These are phyloP conservation scores for Aotearoamyces nothofagi DNA, from an alignment of 2,329 filamentous ascomycete genomes.

Conservation along the genomic window DNA sequence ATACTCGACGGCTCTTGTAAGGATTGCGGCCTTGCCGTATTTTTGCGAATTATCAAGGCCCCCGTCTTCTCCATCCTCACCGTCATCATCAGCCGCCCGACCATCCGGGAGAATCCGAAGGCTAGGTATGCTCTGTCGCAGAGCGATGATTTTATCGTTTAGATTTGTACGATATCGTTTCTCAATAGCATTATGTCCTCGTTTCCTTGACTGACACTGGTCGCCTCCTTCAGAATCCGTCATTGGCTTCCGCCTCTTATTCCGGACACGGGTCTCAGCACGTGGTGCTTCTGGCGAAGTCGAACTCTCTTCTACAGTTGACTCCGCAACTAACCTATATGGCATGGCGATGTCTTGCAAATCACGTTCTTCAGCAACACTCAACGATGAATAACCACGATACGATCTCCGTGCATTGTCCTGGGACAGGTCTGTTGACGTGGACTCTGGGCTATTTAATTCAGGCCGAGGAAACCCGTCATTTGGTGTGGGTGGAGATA, in stretches of 20 bases:
- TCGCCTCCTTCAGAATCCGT: constrained; percentile 3
- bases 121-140: constrained; percentile 6
- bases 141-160: constrained; percentile 10
- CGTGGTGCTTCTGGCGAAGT: constrained; percentile 2
- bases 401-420: too few species aligned
- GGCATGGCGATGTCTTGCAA: constrained; percentile 8
- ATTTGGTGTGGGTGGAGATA: too few species aligned
- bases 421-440: constrained; percentile 2
- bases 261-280: constrained; percentile 3
- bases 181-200: constrained; percentile 7
- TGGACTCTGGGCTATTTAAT: constrained; percentile 1
- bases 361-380: constrained; percentile 5
- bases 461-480: too few species aligned
- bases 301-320: constrained; percentile 2
- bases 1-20: constrained; percentile 1
- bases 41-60: not conserved
- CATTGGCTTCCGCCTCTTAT: constrained; percentile 7
- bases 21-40: not conserved
- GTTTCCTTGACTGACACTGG: constrained; percentile 7
- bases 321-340: constrained; percentile 1
- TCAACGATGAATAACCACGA: constrained; percentile 5
- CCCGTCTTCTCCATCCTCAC: not conserved
- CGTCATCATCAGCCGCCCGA: not conserved
- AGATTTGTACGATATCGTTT: constrained; percentile 11
- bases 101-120: too few species aligned